phyloP scores from a whole-genome alignment of 2,329 filamentous ascomycete genomes.

The Pleurostoma richardsiae region DNA sequence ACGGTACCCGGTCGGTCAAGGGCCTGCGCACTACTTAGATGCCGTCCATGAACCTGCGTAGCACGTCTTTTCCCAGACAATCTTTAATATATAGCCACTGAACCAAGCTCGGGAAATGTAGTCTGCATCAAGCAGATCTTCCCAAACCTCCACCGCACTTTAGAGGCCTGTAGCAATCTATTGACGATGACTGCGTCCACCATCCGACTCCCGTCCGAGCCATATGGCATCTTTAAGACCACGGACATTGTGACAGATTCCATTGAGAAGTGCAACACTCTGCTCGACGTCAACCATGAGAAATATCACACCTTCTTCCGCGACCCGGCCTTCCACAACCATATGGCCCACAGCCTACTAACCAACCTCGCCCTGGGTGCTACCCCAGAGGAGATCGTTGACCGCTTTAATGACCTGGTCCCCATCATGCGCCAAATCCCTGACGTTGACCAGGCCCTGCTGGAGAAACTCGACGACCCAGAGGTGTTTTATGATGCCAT shows the following conservation, averaged over 20 bases:
- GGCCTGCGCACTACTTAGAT: no score
- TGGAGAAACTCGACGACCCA: slow-evolving; percentile 52
- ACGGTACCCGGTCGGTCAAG: no score
- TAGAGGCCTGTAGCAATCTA: no score
- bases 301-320: slow-evolving; percentile 1
- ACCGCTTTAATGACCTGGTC: slow-evolving; percentile 60
- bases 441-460: slow-evolving; percentile 38
- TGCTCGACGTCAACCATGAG: slow-evolving; percentile 4
- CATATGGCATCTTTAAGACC: no score
- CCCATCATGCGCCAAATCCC: slow-evolving; percentile 57
- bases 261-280: neutral
- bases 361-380: slow-evolving; percentile 73
- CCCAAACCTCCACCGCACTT: no score
- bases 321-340: slow-evolving; percentile 1
- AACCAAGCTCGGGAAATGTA: no score
- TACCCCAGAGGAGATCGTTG: slow-evolving; percentile 49
- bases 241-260: neutral
- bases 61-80: no score
- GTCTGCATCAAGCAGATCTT: no score
- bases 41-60: no score
- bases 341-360: slow-evolving; percentile 69
- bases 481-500: slow-evolving; percentile 51
- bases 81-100: no score
- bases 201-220: no score
- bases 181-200: no score